phyloP scores from a whole-genome alignment of 805 yeast genomes.

The Sugiyamaella boreocaroliniensis region DNA sequence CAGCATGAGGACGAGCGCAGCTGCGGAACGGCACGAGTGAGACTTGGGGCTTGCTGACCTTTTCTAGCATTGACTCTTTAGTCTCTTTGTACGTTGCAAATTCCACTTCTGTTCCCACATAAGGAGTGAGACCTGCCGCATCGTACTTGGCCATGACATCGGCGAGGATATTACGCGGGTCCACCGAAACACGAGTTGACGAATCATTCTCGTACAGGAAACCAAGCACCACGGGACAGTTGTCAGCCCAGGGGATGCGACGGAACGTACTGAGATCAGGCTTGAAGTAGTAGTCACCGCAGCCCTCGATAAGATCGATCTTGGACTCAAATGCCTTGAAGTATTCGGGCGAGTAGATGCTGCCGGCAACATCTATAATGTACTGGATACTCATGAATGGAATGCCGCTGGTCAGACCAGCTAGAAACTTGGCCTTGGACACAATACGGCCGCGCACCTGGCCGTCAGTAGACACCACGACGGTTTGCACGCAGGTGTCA shows the following conservation, averaged over 20 bases:
- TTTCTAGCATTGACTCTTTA: neutral
- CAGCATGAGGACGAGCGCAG: neutral
- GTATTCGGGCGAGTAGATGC: neutral
- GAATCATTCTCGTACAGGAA: neutral
- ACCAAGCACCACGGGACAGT: neutral
- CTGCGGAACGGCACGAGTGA: neutral
- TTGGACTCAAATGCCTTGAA: neutral
- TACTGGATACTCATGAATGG: neutral
- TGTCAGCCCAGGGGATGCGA: neutral
- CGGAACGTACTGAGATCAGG: slow-evolving; percentile 1
- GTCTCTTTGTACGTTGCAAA: neutral
- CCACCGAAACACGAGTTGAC: neutral
- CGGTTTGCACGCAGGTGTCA: neutral
- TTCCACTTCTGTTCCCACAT: neutral
- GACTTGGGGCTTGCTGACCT: neutral
- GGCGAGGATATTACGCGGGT: neutral
- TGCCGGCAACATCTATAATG: neutral
- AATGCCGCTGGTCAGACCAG: neutral
- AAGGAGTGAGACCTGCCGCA: neutral
- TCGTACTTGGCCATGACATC: neutral
- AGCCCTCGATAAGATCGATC: neutral
- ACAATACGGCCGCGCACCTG: neutral
- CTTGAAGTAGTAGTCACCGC: neutral
- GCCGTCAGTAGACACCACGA: neutral
- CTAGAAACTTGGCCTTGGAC: neutral